Percentiles rank a stretch among this genome's conserved stretches.
Conservation (phyloP, 2,329 filamentous ascomycete species). For the Fusarium circinatum region DNA sequence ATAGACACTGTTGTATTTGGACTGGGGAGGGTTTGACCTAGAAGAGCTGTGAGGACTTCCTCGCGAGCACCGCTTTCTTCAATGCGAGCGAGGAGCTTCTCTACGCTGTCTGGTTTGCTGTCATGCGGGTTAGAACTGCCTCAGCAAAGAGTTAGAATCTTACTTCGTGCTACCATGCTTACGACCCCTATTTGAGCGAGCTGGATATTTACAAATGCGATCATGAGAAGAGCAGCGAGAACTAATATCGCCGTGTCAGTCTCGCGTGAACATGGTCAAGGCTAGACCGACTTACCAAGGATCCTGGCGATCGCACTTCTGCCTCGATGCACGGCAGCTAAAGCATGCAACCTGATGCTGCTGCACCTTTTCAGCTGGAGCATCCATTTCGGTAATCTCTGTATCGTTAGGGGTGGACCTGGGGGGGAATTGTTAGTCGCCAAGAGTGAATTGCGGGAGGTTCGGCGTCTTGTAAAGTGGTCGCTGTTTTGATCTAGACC, state of each 20-base stretch:
- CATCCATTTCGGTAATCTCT: neutral
- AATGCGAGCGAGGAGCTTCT: slow-evolving; percentile 11
- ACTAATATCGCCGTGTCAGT: neutral
- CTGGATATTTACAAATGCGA: slow-evolving; percentile 12
- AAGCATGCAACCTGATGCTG: slow-evolving; percentile 22
- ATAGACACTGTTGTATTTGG: slow-evolving; percentile 11
- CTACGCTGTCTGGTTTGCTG: slow-evolving; percentile 10
- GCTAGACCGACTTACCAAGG: slow-evolving; percentile 4
- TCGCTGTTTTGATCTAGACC: slow-evolving; percentile 26
- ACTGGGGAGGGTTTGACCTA: neutral
- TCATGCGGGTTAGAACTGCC: neutral
- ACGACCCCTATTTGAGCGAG: slow-evolving; percentile 9
- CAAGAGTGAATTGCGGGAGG: neutral
- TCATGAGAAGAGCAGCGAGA: slow-evolving; percentile 17
- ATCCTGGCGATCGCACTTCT: slow-evolving; percentile 18
- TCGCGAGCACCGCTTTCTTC: slow-evolving; percentile 18
- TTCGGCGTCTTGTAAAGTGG: slow-evolving; percentile 12
- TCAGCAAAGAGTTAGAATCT: rapidly evolving
- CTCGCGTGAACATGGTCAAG: neutral
- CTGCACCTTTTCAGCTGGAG: neutral
- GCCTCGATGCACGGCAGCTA: slow-evolving; percentile 17
- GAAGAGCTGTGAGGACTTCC: neutral
- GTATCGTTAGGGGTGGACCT: neutral
- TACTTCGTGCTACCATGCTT: slow-evolving; percentile 21
- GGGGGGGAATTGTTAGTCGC: neutral